Evolutionary conservation across 2,329 filamentous ascomycete species (phyloP).

Genomic region (Acephala macrosclerotiorum): DNA sequence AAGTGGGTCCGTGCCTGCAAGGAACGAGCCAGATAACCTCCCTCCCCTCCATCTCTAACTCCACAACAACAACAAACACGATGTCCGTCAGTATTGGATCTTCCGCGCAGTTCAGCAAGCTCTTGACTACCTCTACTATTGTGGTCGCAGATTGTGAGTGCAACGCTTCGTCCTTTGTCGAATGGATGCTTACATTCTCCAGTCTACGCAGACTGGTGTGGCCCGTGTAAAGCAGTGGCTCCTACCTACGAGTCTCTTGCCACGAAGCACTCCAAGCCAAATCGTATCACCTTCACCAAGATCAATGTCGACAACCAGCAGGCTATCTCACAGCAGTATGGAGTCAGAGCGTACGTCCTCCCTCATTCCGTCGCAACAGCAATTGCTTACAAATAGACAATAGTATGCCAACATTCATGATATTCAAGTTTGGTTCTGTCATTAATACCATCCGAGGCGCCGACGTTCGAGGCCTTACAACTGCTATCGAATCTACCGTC

Average conservation of each 20-base stretch:
- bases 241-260: slow-evolving; percentile 88
- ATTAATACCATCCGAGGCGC: slow-evolving; percentile 83
- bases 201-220: slow-evolving; percentile 98
- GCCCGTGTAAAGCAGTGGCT: slow-evolving; percentile 90
- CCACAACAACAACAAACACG: slow-evolving; percentile 4
- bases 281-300: slow-evolving; percentile 88
- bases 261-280: slow-evolving; percentile 78
- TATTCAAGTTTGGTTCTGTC: slow-evolving; percentile 79
- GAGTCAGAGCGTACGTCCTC: slow-evolving; percentile 72
- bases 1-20: neutral
- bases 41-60: slow-evolving; percentile 6
- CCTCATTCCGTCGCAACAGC: neutral
- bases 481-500: slow-evolving; percentile 76
- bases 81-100: slow-evolving; percentile 66
- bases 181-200: slow-evolving; percentile 41
- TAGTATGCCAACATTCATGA: slow-evolving; percentile 90
- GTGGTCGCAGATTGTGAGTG: slow-evolving; percentile 89
- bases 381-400: slow-evolving; percentile 22
- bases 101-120: slow-evolving; percentile 72
- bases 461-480: slow-evolving; percentile 76
- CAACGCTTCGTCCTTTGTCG: slow-evolving; percentile 31
- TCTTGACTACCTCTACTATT: slow-evolving; percentile 76
- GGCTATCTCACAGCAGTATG: slow-evolving; percentile 78
- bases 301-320: slow-evolving; percentile 88
- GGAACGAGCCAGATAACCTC: slow-evolving; percentile 9